Evolutionary conservation across 257 asterid genomes (phyloP).

Genomic region (Scutellaria barbata): DNA sequence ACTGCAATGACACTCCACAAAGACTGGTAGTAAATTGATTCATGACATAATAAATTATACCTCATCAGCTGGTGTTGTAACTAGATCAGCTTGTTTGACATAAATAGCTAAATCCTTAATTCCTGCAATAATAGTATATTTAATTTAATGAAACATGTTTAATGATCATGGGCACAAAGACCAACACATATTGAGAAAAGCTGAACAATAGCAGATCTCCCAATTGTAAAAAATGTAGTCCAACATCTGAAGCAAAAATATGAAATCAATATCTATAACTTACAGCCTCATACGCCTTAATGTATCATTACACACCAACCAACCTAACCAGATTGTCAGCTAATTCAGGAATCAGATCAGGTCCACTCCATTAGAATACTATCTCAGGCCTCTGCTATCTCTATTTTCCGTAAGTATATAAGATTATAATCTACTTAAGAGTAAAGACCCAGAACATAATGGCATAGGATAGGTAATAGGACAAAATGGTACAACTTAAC

Average conservation of each 20-base stretch:
- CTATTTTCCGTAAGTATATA: too few relatives aligned
- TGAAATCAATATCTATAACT: constrained; percentile 11
- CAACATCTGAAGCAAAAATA: constrained; percentile 23
- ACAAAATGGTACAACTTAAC: constrained; percentile 8
- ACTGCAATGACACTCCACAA: constrained; percentile 8
- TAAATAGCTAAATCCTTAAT: constrained; percentile 59
- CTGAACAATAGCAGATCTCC: constrained; percentile 1
- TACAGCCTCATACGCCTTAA: not conserved
- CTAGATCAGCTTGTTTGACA: constrained; percentile 65
- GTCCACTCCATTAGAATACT: constrained; percentile 14
- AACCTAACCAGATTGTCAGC: constrained; percentile 3
- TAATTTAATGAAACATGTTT: not conserved
- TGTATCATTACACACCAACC: not conserved
- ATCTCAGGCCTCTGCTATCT: too few relatives aligned
- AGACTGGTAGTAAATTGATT: constrained; percentile 18
- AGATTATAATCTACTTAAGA: not conserved
- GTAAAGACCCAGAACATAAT: constrained; percentile 2
- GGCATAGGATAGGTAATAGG: not conserved
- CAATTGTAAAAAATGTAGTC: not conserved
- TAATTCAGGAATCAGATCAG: not conserved
- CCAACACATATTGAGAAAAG: not conserved
- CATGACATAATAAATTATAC: constrained; percentile 39
- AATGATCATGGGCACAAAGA: too few relatives aligned
- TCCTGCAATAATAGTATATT: constrained; percentile 52
- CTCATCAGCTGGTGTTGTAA: constrained; percentile 78